These are phyloP conservation scores for Candida arabinofermentans DNA, from an alignment of 805 yeast genomes.

Conservation along the genomic window DNA sequence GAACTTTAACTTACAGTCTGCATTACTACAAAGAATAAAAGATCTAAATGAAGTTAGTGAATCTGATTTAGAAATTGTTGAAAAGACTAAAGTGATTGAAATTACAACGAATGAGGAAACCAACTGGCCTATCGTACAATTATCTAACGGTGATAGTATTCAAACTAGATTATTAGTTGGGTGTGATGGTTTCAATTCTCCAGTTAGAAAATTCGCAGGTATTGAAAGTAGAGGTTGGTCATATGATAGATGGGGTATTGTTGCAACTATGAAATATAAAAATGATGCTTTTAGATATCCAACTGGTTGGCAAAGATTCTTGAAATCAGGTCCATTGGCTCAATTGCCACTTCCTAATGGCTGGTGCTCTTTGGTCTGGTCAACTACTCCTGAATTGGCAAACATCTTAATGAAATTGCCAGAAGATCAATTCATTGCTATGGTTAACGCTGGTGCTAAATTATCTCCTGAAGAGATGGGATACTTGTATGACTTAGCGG, in stretches of 20 bases:
- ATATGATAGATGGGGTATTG: slow-evolving; percentile 86
- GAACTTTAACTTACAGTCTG: slow-evolving; percentile 76
- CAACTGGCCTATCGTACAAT: slow-evolving; percentile 74
- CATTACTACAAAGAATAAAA: slow-evolving; percentile 51
- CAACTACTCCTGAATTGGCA: slow-evolving; percentile 74
- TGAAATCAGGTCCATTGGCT: slow-evolving; percentile 91
- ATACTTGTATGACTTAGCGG: slow-evolving; percentile 52
- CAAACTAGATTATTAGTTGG: slow-evolving; percentile 81
- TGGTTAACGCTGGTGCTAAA: slow-evolving; percentile 86
- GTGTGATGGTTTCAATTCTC: slow-evolving; percentile 94
- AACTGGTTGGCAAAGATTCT: slow-evolving; percentile 90
- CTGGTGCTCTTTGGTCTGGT: slow-evolving; percentile 92
- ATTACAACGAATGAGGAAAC: slow-evolving; percentile 40
- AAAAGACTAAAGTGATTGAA: slow-evolving; percentile 61
- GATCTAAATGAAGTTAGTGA: slow-evolving; percentile 34
- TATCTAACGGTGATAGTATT: slow-evolving; percentile 60
- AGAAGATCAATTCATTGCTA: slow-evolving; percentile 57
- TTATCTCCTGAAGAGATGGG: slow-evolving; percentile 72
- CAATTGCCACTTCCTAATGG: slow-evolving; percentile 83
- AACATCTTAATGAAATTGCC: slow-evolving; percentile 54
- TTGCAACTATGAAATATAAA: slow-evolving; percentile 76
- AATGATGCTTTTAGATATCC: slow-evolving; percentile 59
- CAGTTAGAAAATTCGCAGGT: slow-evolving; percentile 76
- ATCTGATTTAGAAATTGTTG: slow-evolving; percentile 42
- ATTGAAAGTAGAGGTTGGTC: slow-evolving; percentile 91